Conservation (phyloP, 352 stramenopile species). For the Phytopythium helicoides region DNA sequence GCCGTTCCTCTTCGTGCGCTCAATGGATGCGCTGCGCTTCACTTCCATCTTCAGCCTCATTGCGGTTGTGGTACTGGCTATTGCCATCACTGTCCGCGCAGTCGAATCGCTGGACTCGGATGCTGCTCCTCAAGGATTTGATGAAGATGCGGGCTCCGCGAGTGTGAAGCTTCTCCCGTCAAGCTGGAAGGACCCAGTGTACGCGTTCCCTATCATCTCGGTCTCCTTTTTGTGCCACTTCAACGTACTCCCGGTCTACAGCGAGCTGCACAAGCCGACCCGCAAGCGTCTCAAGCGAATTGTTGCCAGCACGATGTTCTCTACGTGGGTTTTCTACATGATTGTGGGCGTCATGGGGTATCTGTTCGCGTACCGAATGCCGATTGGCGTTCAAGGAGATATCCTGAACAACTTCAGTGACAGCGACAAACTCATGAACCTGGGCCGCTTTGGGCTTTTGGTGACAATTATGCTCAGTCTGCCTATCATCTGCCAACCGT, state of each 20-base stretch:
- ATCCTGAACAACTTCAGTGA: conserved; percentile 76
- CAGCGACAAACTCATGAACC: conserved; percentile 66
- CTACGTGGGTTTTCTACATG: conserved; percentile 89
- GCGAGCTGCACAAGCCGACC: conserved; percentile 90
- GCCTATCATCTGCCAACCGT: conserved; percentile 73
- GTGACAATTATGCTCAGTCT: conserved; percentile 69
- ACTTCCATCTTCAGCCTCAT: conserved; percentile 55
- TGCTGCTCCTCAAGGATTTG: not conserved
- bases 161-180: conserved; percentile 40
- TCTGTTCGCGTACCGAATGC: conserved; percentile 59
- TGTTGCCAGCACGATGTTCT: conserved; percentile 87
- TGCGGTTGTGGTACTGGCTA: conserved; percentile 47
- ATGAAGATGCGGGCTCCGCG: conserved; percentile 12
- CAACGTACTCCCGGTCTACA: conserved; percentile 94
- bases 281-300: conserved; percentile 80
- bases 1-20: conserved; percentile 51
- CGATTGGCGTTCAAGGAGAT: conserved; percentile 51
- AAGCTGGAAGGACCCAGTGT: conserved; percentile 46
- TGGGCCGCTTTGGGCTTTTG: conserved; percentile 57
- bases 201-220: conserved; percentile 91
- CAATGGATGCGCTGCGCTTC: conserved; percentile 57
- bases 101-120: conserved; percentile 15
- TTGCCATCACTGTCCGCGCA: conserved; percentile 43
- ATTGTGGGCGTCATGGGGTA: conserved; percentile 87
- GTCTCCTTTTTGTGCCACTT: conserved; percentile 96